These are phyloP conservation scores for Penicillium vulpinum DNA, from an alignment of 2,329 filamentous ascomycete species.

Conservation along the genomic window DNA sequence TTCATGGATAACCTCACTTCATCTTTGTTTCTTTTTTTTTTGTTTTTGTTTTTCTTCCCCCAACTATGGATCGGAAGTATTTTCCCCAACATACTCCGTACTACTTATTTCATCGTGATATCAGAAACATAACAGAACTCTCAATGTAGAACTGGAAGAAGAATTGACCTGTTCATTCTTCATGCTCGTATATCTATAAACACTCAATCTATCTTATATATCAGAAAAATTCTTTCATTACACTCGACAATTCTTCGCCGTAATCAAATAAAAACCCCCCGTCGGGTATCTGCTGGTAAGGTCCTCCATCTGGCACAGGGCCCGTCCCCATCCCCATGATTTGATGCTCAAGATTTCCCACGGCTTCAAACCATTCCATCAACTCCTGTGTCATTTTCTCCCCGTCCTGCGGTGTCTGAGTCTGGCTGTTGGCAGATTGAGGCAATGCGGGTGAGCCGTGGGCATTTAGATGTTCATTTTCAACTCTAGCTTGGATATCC, in stretches of 20 bases:
- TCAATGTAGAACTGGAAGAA: background rate
- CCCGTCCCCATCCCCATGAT: constrained; percentile 36
- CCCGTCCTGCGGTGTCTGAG: constrained; percentile 46
- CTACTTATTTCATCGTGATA: background rate
- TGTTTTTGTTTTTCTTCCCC: too few species aligned
- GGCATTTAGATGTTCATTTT: background rate
- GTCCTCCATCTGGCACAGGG: constrained; percentile 18
- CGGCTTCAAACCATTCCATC: constrained; percentile 63
- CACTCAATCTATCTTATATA: too few species aligned
- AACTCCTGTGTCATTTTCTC: constrained; percentile 60
- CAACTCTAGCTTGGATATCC: background rate
- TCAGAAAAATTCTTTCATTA: constrained; percentile 53
- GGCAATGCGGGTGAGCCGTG: constrained; percentile 54
- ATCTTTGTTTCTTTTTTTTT: background rate
- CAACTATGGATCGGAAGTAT: too few species aligned
- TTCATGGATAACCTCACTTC: background rate
- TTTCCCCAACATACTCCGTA: background rate
- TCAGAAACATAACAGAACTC: background rate
- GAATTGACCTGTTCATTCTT: background rate
- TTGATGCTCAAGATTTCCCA: constrained; percentile 53
- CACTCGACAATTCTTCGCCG: constrained; percentile 59
- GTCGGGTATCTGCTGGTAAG: constrained; percentile 32
- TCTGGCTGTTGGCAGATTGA: constrained; percentile 57
- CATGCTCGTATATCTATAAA: background rate
- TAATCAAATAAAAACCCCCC: constrained; percentile 48